Conservation (phyloP, 129 eudicot species). For the Dittrichia graveolens region DNA sequence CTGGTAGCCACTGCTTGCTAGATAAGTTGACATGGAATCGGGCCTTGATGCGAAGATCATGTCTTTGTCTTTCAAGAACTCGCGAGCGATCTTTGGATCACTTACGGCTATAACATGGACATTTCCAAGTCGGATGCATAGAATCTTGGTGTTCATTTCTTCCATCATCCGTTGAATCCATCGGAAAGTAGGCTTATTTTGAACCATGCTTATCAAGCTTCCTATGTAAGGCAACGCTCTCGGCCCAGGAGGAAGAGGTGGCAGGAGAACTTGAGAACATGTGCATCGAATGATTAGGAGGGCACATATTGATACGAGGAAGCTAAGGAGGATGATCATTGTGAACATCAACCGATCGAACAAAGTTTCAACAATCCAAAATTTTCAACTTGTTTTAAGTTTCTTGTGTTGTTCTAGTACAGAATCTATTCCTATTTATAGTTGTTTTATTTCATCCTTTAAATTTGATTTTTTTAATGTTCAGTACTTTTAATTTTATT, state of each 20-base stretch:
- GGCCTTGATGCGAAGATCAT: constrained; percentile 39
- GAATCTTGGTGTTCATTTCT: constrained; percentile 37
- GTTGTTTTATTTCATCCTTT: no score
- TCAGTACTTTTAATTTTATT: no score
- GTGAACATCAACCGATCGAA: neutral
- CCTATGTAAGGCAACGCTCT: neutral
- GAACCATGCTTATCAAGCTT: constrained; percentile 4
- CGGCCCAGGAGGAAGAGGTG: neutral
- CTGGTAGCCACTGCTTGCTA: constrained; percentile 24
- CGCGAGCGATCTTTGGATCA: constrained; percentile 37
- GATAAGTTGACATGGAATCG: constrained; percentile 16
- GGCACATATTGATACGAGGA: neutral
- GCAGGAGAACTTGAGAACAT: neutral
- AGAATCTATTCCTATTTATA: no score
- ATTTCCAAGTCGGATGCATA: constrained; percentile 31
- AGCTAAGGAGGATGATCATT: neutral
- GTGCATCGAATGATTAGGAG: neutral
- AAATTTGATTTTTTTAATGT: no score
- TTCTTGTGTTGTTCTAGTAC: no score
- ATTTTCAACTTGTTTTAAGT: no score
- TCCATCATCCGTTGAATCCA: constrained; percentile 50
- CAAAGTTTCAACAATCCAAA: no score
- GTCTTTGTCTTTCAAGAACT: constrained; percentile 42
- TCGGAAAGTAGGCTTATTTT: constrained; percentile 12
- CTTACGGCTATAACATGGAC: constrained; percentile 34